Percentiles rank a stretch among this genome's conserved stretches.
Conservation (phyloP, 1,284 basidiomycete genomes). For the Cerioporus squamosus region DNA sequence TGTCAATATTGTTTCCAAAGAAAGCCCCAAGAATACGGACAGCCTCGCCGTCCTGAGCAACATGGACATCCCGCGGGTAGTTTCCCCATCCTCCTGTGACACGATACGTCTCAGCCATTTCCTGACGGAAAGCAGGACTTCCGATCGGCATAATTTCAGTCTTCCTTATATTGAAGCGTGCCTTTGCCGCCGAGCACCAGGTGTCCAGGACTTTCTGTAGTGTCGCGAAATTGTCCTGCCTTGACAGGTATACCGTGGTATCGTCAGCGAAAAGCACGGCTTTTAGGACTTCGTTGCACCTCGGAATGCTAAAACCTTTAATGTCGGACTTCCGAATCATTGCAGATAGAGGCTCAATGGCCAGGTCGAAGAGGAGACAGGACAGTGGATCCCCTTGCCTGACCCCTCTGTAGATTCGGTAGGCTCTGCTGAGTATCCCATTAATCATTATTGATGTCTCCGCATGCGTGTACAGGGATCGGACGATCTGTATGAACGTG, state of each 20-base stretch:
- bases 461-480: slow-evolving; percentile 30
- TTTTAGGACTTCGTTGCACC: slow-evolving; percentile 21
- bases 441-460: slow-evolving; percentile 34
- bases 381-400: slow-evolving; percentile 41
- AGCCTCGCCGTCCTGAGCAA: too few species aligned
- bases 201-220: too few species aligned
- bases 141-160: too few species aligned
- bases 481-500: slow-evolving; percentile 21
- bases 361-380: slow-evolving; percentile 43
- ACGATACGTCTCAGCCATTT: too few species aligned
- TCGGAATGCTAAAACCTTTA: slow-evolving; percentile 33
- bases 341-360: slow-evolving; percentile 39
- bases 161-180: too few species aligned
- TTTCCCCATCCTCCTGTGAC: too few species aligned
- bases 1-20: too few species aligned
- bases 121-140: too few species aligned
- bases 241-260: slow-evolving; percentile 29
- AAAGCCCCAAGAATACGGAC: too few species aligned
- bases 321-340: slow-evolving; percentile 35
- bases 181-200: too few species aligned
- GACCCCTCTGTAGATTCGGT: slow-evolving; percentile 30
- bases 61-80: too few species aligned
- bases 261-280: slow-evolving; percentile 39
- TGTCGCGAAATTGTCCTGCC: slow-evolving; percentile 20
- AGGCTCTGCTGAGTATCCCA: slow-evolving; percentile 24